Evolutionary conservation across 2,329 filamentous ascomycete genomes (phyloP).

Genomic region (Pseudogymnoascus sp.): DNA sequence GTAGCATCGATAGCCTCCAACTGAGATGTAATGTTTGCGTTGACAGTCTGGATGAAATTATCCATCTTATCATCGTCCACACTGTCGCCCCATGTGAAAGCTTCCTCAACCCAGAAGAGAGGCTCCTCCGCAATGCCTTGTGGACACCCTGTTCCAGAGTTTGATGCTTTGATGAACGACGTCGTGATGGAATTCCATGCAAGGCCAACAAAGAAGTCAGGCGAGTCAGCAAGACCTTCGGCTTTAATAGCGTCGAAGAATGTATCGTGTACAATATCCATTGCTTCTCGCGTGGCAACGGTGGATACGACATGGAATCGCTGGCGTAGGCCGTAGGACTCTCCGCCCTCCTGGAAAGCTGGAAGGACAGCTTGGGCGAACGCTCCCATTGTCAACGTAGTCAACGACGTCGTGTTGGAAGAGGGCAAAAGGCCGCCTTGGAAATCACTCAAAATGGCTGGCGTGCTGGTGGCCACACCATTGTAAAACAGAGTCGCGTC

Average conservation of each 20-base stretch:
- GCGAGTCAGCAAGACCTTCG: not conserved
- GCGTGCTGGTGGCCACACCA: slow-evolving; percentile 2
- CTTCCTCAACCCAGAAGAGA: slow-evolving; percentile 15
- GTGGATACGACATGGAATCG: slow-evolving; percentile 14
- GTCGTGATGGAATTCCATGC: slow-evolving; percentile 15
- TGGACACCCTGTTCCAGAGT: slow-evolving; percentile 12
- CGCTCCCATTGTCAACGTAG: slow-evolving; percentile 8
- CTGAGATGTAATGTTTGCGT: slow-evolving; percentile 14
- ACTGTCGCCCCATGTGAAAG: slow-evolving; percentile 13
- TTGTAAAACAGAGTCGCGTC: slow-evolving; percentile 15
- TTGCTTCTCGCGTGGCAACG: slow-evolving; percentile 11
- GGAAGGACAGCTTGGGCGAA: slow-evolving; percentile 11
- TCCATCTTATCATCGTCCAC: slow-evolving; percentile 11
- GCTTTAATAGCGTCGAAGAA: slow-evolving; percentile 14
- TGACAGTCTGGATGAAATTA: slow-evolving; percentile 10
- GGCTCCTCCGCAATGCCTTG: slow-evolving; percentile 14
- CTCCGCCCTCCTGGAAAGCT: slow-evolving; percentile 12
- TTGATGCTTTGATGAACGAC: slow-evolving; percentile 11
- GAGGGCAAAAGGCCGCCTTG: slow-evolving; percentile 14
- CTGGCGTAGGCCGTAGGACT: slow-evolving; percentile 12
- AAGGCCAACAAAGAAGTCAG: slow-evolving; percentile 12
- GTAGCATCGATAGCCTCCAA: slow-evolving; percentile 10
- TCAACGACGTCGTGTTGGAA: slow-evolving; percentile 10
- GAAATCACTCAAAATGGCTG: slow-evolving; percentile 14
- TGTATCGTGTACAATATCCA: slow-evolving; percentile 16